Evolutionary conservation across 228 moss, liverwort and hornwort species (phyloP), one percentile per base, ranked within the genome.

Genomic region (Sphagnum fallax): DNA sequence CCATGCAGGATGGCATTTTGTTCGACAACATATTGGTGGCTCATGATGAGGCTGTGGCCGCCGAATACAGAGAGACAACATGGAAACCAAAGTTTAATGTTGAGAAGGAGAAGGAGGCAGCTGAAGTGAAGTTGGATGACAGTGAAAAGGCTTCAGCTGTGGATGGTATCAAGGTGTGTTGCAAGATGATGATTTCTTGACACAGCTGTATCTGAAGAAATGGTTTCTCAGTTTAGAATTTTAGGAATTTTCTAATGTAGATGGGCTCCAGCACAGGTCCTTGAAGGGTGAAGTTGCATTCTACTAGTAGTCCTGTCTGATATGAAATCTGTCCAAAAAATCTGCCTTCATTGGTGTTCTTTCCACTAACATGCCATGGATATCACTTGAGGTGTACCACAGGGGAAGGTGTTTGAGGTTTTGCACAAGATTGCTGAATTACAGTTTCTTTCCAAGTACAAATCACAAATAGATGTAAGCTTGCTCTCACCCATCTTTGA

Each of bases 1-100:
- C 98, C 5, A 98, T 98, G 98, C 93, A 98, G 65, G 94, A 93
- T 67, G 98, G 98, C 10, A 93, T 98, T 48, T 71, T 98, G 48
- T 98, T 98, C 51, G 98, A 98, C 53, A 98, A 98, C 72, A 75
- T 93, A 57, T 76, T 98, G 51, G 88, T 98, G 4, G 84, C 92
- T 52, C 81, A 90, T 9, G 90, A 92, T 6, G 93, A 91, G 68
- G 84, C 63, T 8, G 91, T 90, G 14, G 98, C 98, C 0, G 77
- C 76, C 71, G 77, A 75, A 53, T 90, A 92, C 84, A 89, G 98
- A 74, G 90, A 93, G 76, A 87, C 81, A 11, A 84, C 90, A 2
- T 98, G 93, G 93, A 91, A 89, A 52, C 85, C 87, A 0, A 98
- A 98, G 84, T 50, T 81, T 11, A 75, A 71, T 2, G 73, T 72